Base-by-base conservation (phyloP, 371 early-diverging fungal species). In the Dichotomocladium elegans region DNA sequence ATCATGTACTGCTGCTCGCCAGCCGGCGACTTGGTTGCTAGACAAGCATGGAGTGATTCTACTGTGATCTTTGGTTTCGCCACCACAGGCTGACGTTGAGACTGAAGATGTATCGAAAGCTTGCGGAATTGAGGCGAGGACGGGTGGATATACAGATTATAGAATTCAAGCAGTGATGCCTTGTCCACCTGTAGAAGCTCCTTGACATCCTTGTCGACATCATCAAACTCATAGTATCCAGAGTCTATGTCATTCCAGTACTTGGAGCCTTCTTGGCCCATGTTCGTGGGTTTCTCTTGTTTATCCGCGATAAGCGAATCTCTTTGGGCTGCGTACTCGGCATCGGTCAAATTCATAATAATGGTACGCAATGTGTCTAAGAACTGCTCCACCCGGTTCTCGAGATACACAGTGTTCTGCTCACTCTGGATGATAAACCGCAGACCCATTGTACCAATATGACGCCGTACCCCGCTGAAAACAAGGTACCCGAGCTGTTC, bases 401-500 rank as follows among this genome's bases (percentile, higher is more conserved):
- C 89, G 41, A 95, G 67, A 60, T 88, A 90, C 14, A 79, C 70
- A 2, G 98, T 90, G 35, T 88, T 88, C 0, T 79, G 60, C 59
- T 94, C 95, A 51, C 93, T 91, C 62, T 97, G 95, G 22, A 97
- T 70, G 28, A 94, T 79, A 42, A 96, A 64, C 0, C 88, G 71
- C 47, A 90, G 65, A 0, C 90, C 89, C 34, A 82, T 61, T 3
- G 69, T 64, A 3, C 82, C 80, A 1, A 80, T 61, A n/a, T 77
- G 76, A 40, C 70, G 72, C 17, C 84, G 70, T 9, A 82, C 57
- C 3, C 86, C 87, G 56, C 86, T 82, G 55, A 82, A 88, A n/a
- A 90, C 91, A n/a, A 88, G 57, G 57, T 93, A 93, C 12, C 93
- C 86, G 53, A 93, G 71, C 57, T 91, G 90, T 51, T 93, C 94